These are phyloP conservation scores for Irpex sp. DNA, from an alignment of 1,284 basidiomycete genomes.

Conservation along the genomic window DNA sequence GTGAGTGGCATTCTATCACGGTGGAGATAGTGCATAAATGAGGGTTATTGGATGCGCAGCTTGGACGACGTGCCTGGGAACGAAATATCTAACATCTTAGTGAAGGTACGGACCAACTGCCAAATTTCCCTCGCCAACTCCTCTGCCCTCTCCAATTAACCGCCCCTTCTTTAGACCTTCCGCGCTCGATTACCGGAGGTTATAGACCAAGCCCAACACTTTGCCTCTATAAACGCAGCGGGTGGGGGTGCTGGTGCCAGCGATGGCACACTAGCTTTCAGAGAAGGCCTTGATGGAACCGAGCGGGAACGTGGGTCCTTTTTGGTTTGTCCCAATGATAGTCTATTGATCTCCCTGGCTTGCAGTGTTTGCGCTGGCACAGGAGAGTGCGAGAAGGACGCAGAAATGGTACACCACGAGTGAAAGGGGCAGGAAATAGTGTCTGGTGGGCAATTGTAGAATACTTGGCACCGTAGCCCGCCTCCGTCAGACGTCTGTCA, in stretches of 20 bases:
- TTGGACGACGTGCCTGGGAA: slow-evolving; percentile 65
- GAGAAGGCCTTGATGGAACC: slow-evolving; percentile 83
- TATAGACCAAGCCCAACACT: slow-evolving; percentile 88
- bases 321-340: neutral
- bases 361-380: slow-evolving; percentile 77
- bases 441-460: neutral
- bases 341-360: neutral
- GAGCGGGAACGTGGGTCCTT: slow-evolving; percentile 74
- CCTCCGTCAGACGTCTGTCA: no score
- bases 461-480: neutral
- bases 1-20: slow-evolving; percentile 37
- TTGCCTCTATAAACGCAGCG: slow-evolving; percentile 64
- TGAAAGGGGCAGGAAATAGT: slow-evolving; percentile 45
- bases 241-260: slow-evolving; percentile 48
- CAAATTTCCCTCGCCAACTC: neutral
- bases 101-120: slow-evolving; percentile 41
- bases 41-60: slow-evolving; percentile 30
- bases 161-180: slow-evolving; percentile 55
- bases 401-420: slow-evolving; percentile 82
- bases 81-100: slow-evolving; percentile 64
- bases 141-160: slow-evolving; percentile 2
- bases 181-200: slow-evolving; percentile 72
- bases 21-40: neutral
- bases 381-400: slow-evolving; percentile 70
- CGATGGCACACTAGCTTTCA: slow-evolving; percentile 66